Conservation (phyloP, 345 rosid species). For the Euclidium syriacum region DNA sequence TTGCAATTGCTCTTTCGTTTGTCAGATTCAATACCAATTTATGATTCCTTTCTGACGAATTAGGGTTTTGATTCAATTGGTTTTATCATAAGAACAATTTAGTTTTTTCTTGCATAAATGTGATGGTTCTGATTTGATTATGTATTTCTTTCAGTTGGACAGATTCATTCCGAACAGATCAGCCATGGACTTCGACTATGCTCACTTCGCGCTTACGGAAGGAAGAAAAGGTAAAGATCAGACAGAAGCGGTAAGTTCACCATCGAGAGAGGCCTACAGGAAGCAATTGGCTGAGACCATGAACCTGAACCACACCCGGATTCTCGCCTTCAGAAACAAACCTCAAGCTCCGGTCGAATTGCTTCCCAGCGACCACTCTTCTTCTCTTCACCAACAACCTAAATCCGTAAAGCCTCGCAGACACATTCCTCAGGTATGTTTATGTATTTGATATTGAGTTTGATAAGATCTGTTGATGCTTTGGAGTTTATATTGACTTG, state of each 20-base stretch:
- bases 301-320: not conserved
- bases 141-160: slow-evolving; percentile 41
- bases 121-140: not conserved
- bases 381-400: not conserved
- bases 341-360: not conserved
- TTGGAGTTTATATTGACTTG: too few relatives aligned
- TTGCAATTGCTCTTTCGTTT: too few relatives aligned
- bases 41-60: not conserved
- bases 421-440: slow-evolving; percentile 9
- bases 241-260: slow-evolving; percentile 33
- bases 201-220: slow-evolving; percentile 52
- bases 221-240: slow-evolving; percentile 47
- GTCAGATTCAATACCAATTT: not conserved
- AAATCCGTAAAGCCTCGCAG: not conserved
- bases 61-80: not conserved
- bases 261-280: slow-evolving; percentile 30
- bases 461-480: too few relatives aligned
- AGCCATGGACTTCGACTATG: slow-evolving; percentile 71
- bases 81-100: too few relatives aligned
- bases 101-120: not conserved
- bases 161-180: slow-evolving; percentile 72
- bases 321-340: not conserved
- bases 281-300: not conserved
- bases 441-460: too few relatives aligned
- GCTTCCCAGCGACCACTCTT: not conserved